Conservation (phyloP, 768 basidiomycete genomes). For the Gloeophyllum trabeum region DNA sequence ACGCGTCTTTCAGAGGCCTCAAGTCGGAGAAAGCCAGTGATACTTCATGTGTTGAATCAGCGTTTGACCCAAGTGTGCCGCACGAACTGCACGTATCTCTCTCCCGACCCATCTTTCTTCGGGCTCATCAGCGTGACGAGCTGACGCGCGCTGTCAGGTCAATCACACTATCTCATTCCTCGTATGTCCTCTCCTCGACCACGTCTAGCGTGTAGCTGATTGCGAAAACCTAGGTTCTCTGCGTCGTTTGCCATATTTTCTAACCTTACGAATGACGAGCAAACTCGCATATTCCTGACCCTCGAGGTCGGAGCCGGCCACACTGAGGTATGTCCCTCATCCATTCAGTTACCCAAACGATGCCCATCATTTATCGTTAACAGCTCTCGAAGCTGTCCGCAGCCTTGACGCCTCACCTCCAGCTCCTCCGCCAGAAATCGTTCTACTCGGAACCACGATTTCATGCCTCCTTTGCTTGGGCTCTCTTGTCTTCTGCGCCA, state of each 20-base stretch:
- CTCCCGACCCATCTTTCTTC: constrained; percentile 70
- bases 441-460: constrained; percentile 79
- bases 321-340: constrained; percentile 41
- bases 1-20: too few relatives aligned
- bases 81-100: constrained; percentile 75
- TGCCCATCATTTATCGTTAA: background rate
- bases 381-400: constrained; percentile 11
- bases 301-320: constrained; percentile 82
- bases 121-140: constrained; percentile 69
- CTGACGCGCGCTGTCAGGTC: constrained; percentile 50
- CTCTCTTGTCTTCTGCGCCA: constrained; percentile 35
- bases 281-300: constrained; percentile 69
- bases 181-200: constrained; percentile 26
- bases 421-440: constrained; percentile 53
- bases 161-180: constrained; percentile 30
- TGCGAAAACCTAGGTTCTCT: constrained; percentile 37
- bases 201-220: constrained; percentile 3
- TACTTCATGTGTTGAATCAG: background rate
- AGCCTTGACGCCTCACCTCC: constrained; percentile 46
- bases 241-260: constrained; percentile 66
- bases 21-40: constrained; percentile 1
- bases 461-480: constrained; percentile 88
- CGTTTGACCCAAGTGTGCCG: constrained; percentile 5
- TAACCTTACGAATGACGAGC: constrained; percentile 69
- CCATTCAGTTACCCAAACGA: too few relatives aligned